phyloP scores from a whole-genome alignment of 495 filamentous ascomycete genomes.

The Copromyces sp. region DNA sequence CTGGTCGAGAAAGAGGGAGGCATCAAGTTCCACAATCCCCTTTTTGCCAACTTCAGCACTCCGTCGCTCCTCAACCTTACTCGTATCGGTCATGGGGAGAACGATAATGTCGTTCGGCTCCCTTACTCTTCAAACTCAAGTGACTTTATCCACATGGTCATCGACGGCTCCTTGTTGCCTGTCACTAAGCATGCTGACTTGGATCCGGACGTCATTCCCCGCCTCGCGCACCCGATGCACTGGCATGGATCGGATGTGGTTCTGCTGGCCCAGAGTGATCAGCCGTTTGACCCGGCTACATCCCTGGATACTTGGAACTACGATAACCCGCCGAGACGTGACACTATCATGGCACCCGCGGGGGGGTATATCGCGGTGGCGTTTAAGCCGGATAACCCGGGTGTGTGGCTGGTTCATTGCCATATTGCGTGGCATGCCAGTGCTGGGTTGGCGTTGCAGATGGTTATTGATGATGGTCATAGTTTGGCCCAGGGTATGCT shows the following conservation, averaged over 20 bases:
- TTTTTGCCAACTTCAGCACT: conserved; percentile 4
- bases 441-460: conserved; percentile 36
- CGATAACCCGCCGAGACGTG: conserved; percentile 45
- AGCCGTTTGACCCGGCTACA: conserved; percentile 19
- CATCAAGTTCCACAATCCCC: not conserved
- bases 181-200: not conserved
- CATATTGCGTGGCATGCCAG: conserved; percentile 43
- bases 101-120: conserved; percentile 1
- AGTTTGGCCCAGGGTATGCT: not conserved
- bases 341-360: conserved; percentile 39
- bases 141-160: conserved; percentile 9
- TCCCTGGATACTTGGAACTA: conserved; percentile 19
- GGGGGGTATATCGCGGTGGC: conserved; percentile 36
- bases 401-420: conserved; percentile 44
- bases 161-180: not conserved
- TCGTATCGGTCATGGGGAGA: not conserved
- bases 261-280: not conserved
- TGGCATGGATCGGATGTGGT: conserved; percentile 39
- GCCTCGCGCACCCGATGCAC: conserved; percentile 27
- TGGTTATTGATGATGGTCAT: conserved; percentile 12
- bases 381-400: conserved; percentile 44
- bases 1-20: conserved; percentile 2
- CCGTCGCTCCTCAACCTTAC: conserved; percentile 6
- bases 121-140: not conserved
- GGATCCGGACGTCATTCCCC: not conserved